Percentiles rank a stretch among this genome's conserved stretches.
phyloP scores from a whole-genome alignment of 1,284 basidiomycete genomes.

The Flammula alnicola region DNA sequence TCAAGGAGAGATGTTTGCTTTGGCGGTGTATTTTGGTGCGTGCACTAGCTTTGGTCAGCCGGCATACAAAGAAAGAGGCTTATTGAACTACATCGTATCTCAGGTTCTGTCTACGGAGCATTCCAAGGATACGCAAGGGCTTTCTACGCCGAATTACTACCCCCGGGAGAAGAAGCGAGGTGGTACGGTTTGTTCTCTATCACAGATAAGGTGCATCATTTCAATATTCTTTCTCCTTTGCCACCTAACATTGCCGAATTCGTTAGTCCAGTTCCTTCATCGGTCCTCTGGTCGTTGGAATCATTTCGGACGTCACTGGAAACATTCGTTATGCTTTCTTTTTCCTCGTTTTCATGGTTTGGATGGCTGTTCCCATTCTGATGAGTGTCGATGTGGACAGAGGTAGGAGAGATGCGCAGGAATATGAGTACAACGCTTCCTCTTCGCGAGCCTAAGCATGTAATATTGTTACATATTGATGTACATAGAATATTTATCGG shows the following conservation, averaged over 20 bases:
- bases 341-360: constrained; percentile 83
- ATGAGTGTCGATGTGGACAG: constrained; percentile 67
- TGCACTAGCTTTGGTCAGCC: not conserved
- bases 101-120: constrained; percentile 74
- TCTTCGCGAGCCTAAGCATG: no score
- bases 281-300: constrained; percentile 84
- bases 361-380: constrained; percentile 79
- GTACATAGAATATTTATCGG: no score
- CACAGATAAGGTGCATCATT: constrained; percentile 73
- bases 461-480: no score
- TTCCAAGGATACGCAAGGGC: constrained; percentile 84
- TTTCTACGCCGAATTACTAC: constrained; percentile 79
- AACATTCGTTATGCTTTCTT: constrained; percentile 91
- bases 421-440: constrained; percentile 42
- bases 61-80: not conserved
- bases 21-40: constrained; percentile 82
- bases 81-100: not conserved
- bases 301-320: constrained; percentile 85
- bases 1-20: constrained; percentile 81
- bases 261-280: constrained; percentile 83
- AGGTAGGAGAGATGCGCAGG: constrained; percentile 70
- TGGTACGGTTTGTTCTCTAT: constrained; percentile 88
- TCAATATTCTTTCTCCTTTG: constrained; percentile 4
- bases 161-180: constrained; percentile 77
- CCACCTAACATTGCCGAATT: not conserved